These are phyloP conservation scores for Chaetothyriales sp. DNA, from an alignment of 2,329 filamentous ascomycete genomes.

Conservation along the genomic window DNA sequence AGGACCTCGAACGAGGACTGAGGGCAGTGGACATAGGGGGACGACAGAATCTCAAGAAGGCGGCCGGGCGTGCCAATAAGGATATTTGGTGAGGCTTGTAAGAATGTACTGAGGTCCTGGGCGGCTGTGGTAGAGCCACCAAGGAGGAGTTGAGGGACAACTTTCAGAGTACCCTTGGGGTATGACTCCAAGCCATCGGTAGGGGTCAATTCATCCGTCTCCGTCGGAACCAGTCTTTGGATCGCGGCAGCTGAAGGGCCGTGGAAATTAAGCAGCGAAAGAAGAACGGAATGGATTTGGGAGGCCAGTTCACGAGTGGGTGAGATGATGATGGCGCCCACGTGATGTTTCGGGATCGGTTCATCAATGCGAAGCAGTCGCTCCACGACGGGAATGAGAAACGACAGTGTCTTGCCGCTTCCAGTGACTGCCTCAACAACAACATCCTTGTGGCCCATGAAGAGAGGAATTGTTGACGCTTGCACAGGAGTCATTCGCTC, in stretches of 20 bases:
- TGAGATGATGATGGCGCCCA: slow-evolving; percentile 80
- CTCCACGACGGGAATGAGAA: slow-evolving; percentile 69
- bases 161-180: slow-evolving; percentile 32
- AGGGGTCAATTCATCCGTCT: slow-evolving; percentile 23
- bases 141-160: slow-evolving; percentile 76
- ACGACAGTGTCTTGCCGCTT: slow-evolving; percentile 78
- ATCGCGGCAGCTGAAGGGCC: slow-evolving; percentile 47
- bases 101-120: slow-evolving; percentile 73
- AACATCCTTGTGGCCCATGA: slow-evolving; percentile 79
- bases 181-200: slow-evolving; percentile 5
- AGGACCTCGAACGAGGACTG: slow-evolving; percentile 83
- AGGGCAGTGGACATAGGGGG: slow-evolving; percentile 72
- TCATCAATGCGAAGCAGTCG: slow-evolving; percentile 66
- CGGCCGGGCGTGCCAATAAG: slow-evolving; percentile 83
- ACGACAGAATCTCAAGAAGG: slow-evolving; percentile 71
- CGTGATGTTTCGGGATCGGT: slow-evolving; percentile 73
- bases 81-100: slow-evolving; percentile 72
- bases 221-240: slow-evolving; percentile 28
- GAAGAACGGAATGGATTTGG: slow-evolving; percentile 73
- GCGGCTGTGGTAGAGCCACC: slow-evolving; percentile 68
- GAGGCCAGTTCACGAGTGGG: slow-evolving; percentile 82
- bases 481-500: slow-evolving; percentile 86
- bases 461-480: slow-evolving; percentile 74
- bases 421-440: slow-evolving; percentile 88
- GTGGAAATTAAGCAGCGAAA: slow-evolving; percentile 69